Base-by-base conservation (phyloP, 345 rosid genomes). In the Brassica juncea region DNA sequence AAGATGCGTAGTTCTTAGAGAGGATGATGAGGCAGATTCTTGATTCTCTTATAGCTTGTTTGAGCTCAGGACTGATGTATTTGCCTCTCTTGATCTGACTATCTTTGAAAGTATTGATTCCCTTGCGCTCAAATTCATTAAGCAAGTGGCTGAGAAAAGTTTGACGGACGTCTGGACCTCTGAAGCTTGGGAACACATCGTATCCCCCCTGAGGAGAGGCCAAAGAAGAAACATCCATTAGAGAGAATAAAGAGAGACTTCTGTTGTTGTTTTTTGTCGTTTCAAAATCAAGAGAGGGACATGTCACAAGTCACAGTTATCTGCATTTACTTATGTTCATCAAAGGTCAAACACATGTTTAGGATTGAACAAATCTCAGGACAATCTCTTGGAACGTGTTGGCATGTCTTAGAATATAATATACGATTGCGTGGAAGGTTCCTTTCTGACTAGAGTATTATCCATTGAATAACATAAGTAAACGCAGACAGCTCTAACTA, bases 151-250 rank as follows among this genome's bases (percentile, higher is more conserved):
- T 47, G 3, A 74, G 70, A 19, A 74, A 74, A 2, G 21, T 63
- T 32, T 1, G 47, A 23, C 77, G 77, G 1, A 74, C 77, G 66
- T 74, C 77, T 73, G 12, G 34, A 6, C 77, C 77, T 4, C 35
- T 5, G 8, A 74, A 74, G 77, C 77, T 63, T 6, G 52, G 63
- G n/a, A 74, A 74, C 9, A 64, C 71, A 64, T 74, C 19, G 52
- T 74, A 32, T 5, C 19, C 55, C 55, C 55, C 19, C 2, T 49
- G 55, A 49, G 55, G 55, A 49, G 55, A 49, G 55, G 4, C 16
- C 55, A 5, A 49, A 49, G 55, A 49, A 49, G 16, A 49, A n/a
- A 49, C 6, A 49, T 49, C 55, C 55, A 49, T 49, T 3, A 44
- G 15, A 44, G 49, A 42, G 49, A 42, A 42, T 42, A 42, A 42